Evolutionary conservation across 2,329 filamentous ascomycete species (phyloP), one percentile per base, ranked within the genome.

Genomic region (Teratosphaeria epicoccoides): DNA sequence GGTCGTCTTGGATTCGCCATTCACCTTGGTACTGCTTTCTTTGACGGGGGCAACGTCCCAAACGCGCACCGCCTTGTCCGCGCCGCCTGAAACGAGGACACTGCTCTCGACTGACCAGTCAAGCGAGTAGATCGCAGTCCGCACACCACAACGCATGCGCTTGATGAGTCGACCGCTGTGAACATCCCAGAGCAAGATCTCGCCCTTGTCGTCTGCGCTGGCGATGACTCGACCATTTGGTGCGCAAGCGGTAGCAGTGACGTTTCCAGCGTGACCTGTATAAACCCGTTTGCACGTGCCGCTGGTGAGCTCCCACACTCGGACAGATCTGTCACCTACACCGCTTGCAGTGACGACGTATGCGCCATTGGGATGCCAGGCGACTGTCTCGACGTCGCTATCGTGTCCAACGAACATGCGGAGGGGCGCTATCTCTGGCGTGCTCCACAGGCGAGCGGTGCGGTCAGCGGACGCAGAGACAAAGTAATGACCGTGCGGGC

Each of bases 401-500:
- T 97, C 90, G 64, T 98, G 93, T 1, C 93, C 93, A 2, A 91
- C 87, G 56, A 96, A 84, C 47, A 97, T 80, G 43, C 93, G 84
- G 56, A 93, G 81, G 10, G 89, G 87, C 23, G 89, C 89, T 43
- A 94, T 90, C 58, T 95, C 87, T 64, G 96, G 90, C 56, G 94
- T 94, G 55, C 85, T 85, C 87, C 91, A 98, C 11, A 97, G 75
- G 14, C 93, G 84, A 7, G 89, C 87, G 1, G 87, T 94, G 68
- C 88, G 89, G 69, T 98, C 93, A 68, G 88, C 88, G 7, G 88
- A 88, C 29, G 82, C 86, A 6, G 86, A 90, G 33, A 87, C 77
- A 65, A 98, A 98, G 72, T 98, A 98, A 70, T 97, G 90, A 0
- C 93, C 93, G 52, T 89, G 90, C 0, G 93, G 93, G 3, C 88